Percentiles rank a stretch among this genome's conserved stretches.
Evolutionary conservation across 805 yeast genomes (phyloP).

Genomic region (Candida montana): DNA sequence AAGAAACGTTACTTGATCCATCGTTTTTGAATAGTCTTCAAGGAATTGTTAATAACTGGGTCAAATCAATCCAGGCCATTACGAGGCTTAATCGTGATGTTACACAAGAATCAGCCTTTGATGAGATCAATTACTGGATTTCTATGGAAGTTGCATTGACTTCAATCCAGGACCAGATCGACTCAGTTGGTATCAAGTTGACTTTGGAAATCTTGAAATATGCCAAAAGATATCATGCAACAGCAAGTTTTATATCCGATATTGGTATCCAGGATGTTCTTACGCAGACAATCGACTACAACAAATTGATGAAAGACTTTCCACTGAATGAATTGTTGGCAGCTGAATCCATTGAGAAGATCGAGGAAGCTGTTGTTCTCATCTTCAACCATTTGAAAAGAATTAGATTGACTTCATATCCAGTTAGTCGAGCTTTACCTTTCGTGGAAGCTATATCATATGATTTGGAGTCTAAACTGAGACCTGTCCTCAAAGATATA

Average conservation of each 20-base stretch:
- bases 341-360: conserved; percentile 37
- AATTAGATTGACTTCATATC: conserved; percentile 55
- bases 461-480: conserved; percentile 47
- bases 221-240: conserved; percentile 77
- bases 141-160: conserved; percentile 58
- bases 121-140: conserved; percentile 76
- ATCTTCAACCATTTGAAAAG: conserved; percentile 62
- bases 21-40: conserved; percentile 65
- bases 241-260: conserved; percentile 67
- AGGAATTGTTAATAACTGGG: conserved; percentile 67
- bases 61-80: conserved; percentile 51
- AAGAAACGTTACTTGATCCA: conserved; percentile 41
- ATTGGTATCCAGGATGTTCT: conserved; percentile 58
- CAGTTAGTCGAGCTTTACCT: conserved; percentile 55
- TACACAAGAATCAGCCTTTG: conserved; percentile 47
- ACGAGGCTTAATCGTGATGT: conserved; percentile 51
- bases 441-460: conserved; percentile 60
- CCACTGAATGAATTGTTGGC: conserved; percentile 58
- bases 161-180: conserved; percentile 53
- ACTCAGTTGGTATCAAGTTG: conserved; percentile 44
- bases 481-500: conserved; percentile 36
- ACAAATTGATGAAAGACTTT: conserved; percentile 60
- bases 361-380: conserved; percentile 39
- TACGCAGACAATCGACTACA: conserved; percentile 47
- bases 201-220: conserved; percentile 57